Conservation (phyloP, 306 rosid genomes). For the Arachis stenosperma region DNA sequence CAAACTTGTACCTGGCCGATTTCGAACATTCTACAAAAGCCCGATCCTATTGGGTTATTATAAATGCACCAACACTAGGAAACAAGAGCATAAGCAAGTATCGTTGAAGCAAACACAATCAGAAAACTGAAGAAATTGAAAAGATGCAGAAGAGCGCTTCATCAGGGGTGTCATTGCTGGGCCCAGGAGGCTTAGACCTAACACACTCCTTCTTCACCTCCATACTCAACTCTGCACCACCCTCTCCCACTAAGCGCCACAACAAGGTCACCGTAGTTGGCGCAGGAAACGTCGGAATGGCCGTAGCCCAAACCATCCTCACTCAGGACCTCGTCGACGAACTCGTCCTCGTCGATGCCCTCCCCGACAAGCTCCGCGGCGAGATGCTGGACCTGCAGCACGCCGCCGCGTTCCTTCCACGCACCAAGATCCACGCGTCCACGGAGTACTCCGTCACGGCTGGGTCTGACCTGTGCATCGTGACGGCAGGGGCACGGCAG, state of each 20-base stretch:
- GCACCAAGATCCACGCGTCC: constrained; percentile 78
- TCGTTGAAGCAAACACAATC: too few species aligned
- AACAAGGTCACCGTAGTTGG: constrained; percentile 80
- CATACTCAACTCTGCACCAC: constrained; percentile 54
- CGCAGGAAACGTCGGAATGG: constrained; percentile 96
- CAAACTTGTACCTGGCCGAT: too few species aligned
- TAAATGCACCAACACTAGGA: too few species aligned
- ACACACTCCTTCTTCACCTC: constrained; percentile 70
- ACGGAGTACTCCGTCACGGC: constrained; percentile 69
- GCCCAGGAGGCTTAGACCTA: constrained; percentile 81
- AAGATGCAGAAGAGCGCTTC: constrained; percentile 68
- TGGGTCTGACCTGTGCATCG: constrained; percentile 86
- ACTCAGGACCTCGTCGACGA: constrained; percentile 82
- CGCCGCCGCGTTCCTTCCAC: constrained; percentile 94
- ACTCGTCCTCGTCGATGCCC: constrained; percentile 74
- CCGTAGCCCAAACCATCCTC: constrained; percentile 94
- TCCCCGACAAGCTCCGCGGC: constrained; percentile 81
- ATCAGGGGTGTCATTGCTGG: constrained; percentile 48
- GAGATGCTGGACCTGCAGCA: constrained; percentile 96
- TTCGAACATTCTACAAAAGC: too few species aligned
- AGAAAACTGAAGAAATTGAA: too few species aligned
- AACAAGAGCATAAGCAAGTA: too few species aligned
- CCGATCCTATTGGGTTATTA: too few species aligned
- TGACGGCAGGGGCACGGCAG: constrained; percentile 91
- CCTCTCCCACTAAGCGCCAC: constrained; percentile 65